These are phyloP conservation scores for Diaporthe destruens DNA, from an alignment of 2,329 filamentous ascomycete species.

Conservation along the genomic window DNA sequence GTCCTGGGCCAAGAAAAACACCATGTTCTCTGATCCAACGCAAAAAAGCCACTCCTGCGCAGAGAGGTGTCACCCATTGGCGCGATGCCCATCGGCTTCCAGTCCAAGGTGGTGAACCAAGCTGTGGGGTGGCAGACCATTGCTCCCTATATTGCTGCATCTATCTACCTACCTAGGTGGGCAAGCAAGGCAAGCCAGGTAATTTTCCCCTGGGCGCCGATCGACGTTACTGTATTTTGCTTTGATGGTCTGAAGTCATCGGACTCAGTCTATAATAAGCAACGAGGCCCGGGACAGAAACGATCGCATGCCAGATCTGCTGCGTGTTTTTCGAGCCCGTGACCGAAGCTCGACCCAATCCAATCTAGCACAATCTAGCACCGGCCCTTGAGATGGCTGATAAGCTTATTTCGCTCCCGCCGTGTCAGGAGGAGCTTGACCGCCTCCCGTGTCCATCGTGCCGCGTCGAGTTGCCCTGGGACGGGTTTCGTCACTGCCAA, in stretches of 20 bases:
- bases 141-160: background rate
- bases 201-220: background rate
- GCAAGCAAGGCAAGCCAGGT: too few relatives aligned
- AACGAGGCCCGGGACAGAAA: slow-evolving; percentile 8
- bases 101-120: background rate
- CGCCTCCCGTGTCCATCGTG: slow-evolving; percentile 15
- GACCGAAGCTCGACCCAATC: slow-evolving; percentile 7
- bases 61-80: slow-evolving; percentile 10
- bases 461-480: slow-evolving; percentile 16
- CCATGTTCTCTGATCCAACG: background rate
- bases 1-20: background rate
- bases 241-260: slow-evolving; percentile 4
- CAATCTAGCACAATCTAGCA: background rate
- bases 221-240: background rate
- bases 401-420: slow-evolving; percentile 38
- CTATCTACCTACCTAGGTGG: too few relatives aligned
- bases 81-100: slow-evolving; percentile 23
- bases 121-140: background rate
- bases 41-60: slow-evolving; percentile 6
- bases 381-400: slow-evolving; percentile 4
- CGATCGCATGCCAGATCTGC: slow-evolving; percentile 26
- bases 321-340: slow-evolving; percentile 4
- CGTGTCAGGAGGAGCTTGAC: slow-evolving; percentile 31
- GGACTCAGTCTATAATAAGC: background rate
- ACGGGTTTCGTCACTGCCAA: background rate